phyloP scores from a whole-genome alignment of 192 early-diverging fungal genomes.

The Funneliformis geosporum region DNA sequence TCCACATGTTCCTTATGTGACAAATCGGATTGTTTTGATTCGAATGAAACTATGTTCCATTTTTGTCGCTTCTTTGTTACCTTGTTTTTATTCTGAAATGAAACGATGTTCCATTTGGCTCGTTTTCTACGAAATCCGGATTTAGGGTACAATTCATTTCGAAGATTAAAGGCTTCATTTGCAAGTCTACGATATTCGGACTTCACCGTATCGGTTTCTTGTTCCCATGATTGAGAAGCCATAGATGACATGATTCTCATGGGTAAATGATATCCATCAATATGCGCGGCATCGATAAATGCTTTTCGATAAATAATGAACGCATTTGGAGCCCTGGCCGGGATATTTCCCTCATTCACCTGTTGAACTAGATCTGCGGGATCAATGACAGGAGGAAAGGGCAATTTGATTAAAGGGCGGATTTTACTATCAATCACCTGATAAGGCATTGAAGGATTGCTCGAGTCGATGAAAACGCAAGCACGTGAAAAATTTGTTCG shows the following conservation, averaged over 20 bases:
- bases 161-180: conserved; percentile 6
- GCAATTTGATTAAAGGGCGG: not conserved
- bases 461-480: not conserved
- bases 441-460: not conserved
- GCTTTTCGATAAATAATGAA: conserved; percentile 7
- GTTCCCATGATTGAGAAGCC: conserved; percentile 10
- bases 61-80: not conserved
- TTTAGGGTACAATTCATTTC: not conserved
- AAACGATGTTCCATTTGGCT: not conserved
- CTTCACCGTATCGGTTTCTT: not conserved
- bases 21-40: not conserved
- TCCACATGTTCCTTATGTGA: not conserved
- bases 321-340: not conserved
- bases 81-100: not conserved
- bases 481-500: not conserved
- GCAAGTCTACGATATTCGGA: not conserved
- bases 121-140: not conserved
- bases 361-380: not conserved
- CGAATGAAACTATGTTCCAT: not conserved
- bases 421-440: not conserved
- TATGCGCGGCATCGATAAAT: not conserved
- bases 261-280: conserved; percentile 7
- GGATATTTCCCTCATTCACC: not conserved
- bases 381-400: conserved; percentile 12
- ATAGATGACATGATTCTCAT: conserved; percentile 20